These are phyloP conservation scores for Aureobasidium sp. DNA, from an alignment of 2,329 filamentous ascomycete genomes.

Conservation along the genomic window DNA sequence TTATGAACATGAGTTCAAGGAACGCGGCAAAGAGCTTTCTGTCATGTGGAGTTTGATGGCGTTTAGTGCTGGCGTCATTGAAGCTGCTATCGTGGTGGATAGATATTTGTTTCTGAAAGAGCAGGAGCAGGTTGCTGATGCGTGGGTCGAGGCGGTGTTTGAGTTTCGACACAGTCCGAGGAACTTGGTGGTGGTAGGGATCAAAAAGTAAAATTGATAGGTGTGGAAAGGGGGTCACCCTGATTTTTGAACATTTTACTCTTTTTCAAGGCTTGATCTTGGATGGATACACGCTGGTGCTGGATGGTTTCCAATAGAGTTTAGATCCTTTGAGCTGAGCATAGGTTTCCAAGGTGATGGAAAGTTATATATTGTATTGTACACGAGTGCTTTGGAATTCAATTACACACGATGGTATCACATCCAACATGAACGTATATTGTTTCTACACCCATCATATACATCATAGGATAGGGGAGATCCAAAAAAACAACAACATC, in stretches of 20 bases:
- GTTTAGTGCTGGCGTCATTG: slow-evolving; percentile 81
- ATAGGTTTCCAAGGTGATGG: too few species aligned
- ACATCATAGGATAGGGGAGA: too few species aligned
- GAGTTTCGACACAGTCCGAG: slow-evolving; percentile 79
- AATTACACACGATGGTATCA: too few species aligned
- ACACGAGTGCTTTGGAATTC: too few species aligned
- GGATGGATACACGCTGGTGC: too few species aligned
- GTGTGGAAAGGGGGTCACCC: neutral
- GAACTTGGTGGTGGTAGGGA: slow-evolving; percentile 86
- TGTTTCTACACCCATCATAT: too few species aligned
- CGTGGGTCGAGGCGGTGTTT: slow-evolving; percentile 92
- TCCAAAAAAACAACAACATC: too few species aligned
- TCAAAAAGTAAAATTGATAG: slow-evolving; percentile 54
- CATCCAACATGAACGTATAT: too few species aligned
- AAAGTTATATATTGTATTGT: too few species aligned
- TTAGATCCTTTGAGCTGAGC: too few species aligned
- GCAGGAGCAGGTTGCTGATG: slow-evolving; percentile 60
- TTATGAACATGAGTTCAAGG: slow-evolving; percentile 61
- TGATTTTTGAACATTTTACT: neutral
- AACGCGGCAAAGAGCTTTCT: slow-evolving; percentile 71
- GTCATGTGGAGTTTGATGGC: slow-evolving; percentile 94
- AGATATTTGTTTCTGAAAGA: slow-evolving; percentile 82
- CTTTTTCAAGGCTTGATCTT: too few species aligned
- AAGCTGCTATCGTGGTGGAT: slow-evolving; percentile 85
- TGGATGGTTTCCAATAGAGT: too few species aligned